Conservation (phyloP, 768 basidiomycete genomes). For the Kwoniella mangroviensis region DNA sequence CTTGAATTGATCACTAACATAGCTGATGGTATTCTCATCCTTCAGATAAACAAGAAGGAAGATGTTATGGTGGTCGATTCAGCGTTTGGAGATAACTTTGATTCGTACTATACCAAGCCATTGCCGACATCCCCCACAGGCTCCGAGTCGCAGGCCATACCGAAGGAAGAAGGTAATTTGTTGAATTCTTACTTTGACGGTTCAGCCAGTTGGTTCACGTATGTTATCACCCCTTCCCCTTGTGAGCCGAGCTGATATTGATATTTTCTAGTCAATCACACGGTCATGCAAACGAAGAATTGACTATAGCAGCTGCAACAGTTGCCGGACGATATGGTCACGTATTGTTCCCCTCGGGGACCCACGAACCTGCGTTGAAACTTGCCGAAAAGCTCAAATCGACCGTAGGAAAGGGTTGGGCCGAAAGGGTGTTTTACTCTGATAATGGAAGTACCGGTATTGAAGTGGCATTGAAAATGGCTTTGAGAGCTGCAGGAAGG, state of each 20-base stretch:
- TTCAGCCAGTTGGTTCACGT: slow-evolving; percentile 96
- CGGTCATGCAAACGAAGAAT: slow-evolving; percentile 76
- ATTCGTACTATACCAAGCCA: slow-evolving; percentile 64
- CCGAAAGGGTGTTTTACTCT: slow-evolving; percentile 84
- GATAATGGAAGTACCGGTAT: slow-evolving; percentile 96
- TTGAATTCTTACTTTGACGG: slow-evolving; percentile 76
- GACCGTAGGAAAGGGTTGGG: slow-evolving; percentile 84
- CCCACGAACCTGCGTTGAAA: slow-evolving; percentile 79
- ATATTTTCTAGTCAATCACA: slow-evolving; percentile 65
- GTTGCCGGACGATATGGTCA: slow-evolving; percentile 95
- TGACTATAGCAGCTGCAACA: slow-evolving; percentile 82
- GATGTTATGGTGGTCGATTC: slow-evolving; percentile 92
- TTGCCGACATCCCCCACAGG: slow-evolving; percentile 23
- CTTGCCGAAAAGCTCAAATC: slow-evolving; percentile 78
- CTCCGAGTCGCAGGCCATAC: neutral
- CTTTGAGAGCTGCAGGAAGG: slow-evolving; percentile 65
- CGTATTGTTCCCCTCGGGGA: slow-evolving; percentile 91
- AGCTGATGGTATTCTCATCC: neutral
- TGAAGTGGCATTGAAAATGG: slow-evolving; percentile 99
- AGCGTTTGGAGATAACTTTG: slow-evolving; percentile 84
- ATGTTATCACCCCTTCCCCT: slow-evolving; percentile 19
- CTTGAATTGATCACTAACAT: neutral
- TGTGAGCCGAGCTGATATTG: neutral
- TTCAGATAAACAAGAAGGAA: slow-evolving; percentile 65
- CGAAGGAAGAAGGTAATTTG: slow-evolving; percentile 46